Percentiles rank a stretch among this genome's conserved stretches.
Evolutionary conservation across 352 stramenopile species (phyloP).

Genomic region (Phytophthora capsici): DNA sequence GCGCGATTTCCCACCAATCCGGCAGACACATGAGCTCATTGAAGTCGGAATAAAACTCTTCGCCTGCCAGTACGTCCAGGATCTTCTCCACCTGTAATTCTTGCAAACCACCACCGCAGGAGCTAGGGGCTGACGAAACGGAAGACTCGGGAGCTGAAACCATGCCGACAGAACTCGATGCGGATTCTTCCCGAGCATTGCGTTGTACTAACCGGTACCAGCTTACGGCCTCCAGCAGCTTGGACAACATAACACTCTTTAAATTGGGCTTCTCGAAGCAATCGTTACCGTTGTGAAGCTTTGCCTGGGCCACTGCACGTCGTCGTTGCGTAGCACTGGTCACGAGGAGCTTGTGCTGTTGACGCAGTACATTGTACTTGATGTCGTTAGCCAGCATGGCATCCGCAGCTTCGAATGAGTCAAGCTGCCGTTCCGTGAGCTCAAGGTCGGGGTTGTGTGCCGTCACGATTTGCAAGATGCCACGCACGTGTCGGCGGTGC

Average conservation of each 20-base stretch:
- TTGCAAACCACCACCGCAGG: constrained; percentile 45
- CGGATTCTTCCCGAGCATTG: constrained; percentile 73
- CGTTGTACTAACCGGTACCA: constrained; percentile 87
- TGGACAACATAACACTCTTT: constrained; percentile 72
- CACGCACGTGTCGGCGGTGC: constrained; percentile 74
- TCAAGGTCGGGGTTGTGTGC: constrained; percentile 81
- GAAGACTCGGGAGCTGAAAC: constrained; percentile 27
- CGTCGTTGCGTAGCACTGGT: constrained; percentile 53
- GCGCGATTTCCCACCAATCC: constrained; percentile 86
- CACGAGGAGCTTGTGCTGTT: constrained; percentile 63
- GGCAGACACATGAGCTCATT: constrained; percentile 78
- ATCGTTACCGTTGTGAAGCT: constrained; percentile 65
- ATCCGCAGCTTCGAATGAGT: constrained; percentile 77
- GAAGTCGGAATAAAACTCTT: constrained; percentile 87
- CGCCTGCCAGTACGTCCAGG: constrained; percentile 70
- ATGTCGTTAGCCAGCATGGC: constrained; percentile 80
- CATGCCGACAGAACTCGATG: constrained; percentile 50
- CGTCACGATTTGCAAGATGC: constrained; percentile 84
- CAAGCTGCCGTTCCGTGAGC: constrained; percentile 82
- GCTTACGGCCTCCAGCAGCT: constrained; percentile 82
- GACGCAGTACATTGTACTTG: constrained; percentile 70
- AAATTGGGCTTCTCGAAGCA: constrained; percentile 67
- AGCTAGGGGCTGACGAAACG: constrained; percentile 35
- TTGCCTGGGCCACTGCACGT: constrained; percentile 55
- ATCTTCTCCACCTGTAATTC: constrained; percentile 81